These are phyloP conservation scores for Trichophyton verrucosum DNA, from an alignment of 2,329 filamentous ascomycete genomes.

Conservation along the genomic window DNA sequence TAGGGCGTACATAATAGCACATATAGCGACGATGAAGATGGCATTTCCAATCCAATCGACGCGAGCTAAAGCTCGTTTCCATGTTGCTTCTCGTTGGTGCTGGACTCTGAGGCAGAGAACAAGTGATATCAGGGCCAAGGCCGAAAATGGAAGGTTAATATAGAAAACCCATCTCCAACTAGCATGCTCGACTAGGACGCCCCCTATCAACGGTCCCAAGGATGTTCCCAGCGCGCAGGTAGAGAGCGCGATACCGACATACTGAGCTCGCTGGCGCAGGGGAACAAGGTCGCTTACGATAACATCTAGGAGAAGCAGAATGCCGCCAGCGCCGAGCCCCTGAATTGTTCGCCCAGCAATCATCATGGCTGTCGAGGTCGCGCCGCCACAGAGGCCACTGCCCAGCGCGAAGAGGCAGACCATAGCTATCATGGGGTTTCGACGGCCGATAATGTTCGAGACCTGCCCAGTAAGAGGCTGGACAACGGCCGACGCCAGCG, in stretches of 20 bases:
- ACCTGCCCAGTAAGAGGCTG: constrained; percentile 7
- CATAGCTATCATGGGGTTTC: constrained; percentile 16
- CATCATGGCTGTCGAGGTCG: constrained; percentile 30
- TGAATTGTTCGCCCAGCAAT: constrained; percentile 39
- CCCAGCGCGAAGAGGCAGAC: constrained; percentile 33
- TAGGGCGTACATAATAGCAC: not conserved
- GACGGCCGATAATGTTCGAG: constrained; percentile 10
- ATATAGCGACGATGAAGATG: not conserved
- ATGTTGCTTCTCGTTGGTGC: not conserved
- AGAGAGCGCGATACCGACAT: constrained; percentile 29
- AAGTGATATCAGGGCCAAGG: constrained; percentile 32
- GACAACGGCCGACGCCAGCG: not conserved
- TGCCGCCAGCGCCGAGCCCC: constrained; percentile 38
- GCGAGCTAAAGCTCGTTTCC: not conserved
- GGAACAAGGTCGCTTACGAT: constrained; percentile 41
- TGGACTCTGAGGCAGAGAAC: constrained; percentile 15
- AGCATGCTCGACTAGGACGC: constrained; percentile 25
- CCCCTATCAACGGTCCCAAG: constrained; percentile 17
- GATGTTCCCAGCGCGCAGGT: constrained; percentile 38
- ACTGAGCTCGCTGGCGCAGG: constrained; percentile 31
- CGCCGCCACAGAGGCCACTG: constrained; percentile 33
- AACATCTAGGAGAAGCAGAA: constrained; percentile 38
- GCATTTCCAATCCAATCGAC: constrained; percentile 4
- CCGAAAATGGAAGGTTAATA: constrained; percentile 43
- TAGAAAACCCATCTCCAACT: constrained; percentile 46